Evolutionary conservation across 805 yeast genomes (phyloP), one percentile per base, ranked within the genome.

Genomic region (Kurtzmaniella fragi): DNA sequence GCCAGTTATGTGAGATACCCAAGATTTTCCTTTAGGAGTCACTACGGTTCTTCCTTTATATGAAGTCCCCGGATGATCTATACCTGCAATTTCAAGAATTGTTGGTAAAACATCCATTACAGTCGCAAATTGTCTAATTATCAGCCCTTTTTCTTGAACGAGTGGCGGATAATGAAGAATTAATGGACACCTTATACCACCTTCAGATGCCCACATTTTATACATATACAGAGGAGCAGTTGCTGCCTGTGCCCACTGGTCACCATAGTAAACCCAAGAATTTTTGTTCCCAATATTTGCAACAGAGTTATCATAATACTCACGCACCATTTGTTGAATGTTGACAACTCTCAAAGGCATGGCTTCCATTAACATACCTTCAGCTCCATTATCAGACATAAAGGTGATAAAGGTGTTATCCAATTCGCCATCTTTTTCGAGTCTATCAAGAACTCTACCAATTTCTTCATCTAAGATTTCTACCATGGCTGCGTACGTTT

Each of bases 341-440:
- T 61, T 56, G 20, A 48, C 54, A 17, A 49, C 43, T 9, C 28
- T 34, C 33, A 74, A 52, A 2, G 84, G 81, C 47, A 74, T 56
- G 2, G 80, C 82, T 45, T 77, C 81, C 56, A 75, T 60, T 36
- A 75, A 56, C 67, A 75, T 70, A 12, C 83, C 80, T 50, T 78
- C 83, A 4, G 83, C 83, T 17, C 83, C 84, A 52, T 78, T 78
- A 53, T 78, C 83, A 3, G 82, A 75, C 71, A 77, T 73, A 58
- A 78, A 78, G 27, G 76, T 44, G n/a, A 78, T 61, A 46, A 77
- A 61, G 0, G 83, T 78, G 54, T 78, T 73, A 31, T 77, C 81
- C 20, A 67, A 52, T 49, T 75, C 74, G 10, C 67, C 74, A 1
- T 58, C 52, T 3, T 45, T 37, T 47, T 74, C 67, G 17, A 78